These are phyloP conservation scores for Linnemannia elongata DNA, from an alignment of 192 early-diverging fungal genomes.

Conservation along the genomic window DNA sequence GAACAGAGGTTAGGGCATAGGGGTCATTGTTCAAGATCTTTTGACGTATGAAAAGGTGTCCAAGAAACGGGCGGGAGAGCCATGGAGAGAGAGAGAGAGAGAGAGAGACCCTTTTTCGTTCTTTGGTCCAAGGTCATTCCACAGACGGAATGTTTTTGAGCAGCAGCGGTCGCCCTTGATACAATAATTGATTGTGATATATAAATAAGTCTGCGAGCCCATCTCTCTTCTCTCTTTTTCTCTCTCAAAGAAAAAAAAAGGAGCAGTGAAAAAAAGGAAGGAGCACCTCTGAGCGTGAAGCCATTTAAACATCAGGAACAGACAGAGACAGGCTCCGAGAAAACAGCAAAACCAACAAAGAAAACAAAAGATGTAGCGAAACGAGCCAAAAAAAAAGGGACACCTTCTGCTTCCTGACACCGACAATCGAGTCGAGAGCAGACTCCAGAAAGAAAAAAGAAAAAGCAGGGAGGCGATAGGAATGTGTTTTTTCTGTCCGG, in stretches of 20 bases:
- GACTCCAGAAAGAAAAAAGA: neutral
- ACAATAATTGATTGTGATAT: constrained; percentile 12
- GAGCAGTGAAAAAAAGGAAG: constrained; percentile 8
- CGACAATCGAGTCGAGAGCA: neutral
- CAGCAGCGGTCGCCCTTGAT: neutral
- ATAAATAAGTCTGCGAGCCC: constrained; percentile 38
- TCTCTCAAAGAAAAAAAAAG: constrained; percentile 14
- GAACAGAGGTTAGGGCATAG: neutral
- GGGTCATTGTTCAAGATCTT: neutral
- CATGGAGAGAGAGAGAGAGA: neutral
- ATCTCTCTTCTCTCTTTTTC: constrained; percentile 7
- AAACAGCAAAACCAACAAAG: constrained; percentile 1
- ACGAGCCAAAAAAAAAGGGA: neutral
- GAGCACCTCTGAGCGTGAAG: neutral
- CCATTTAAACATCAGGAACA: constrained; percentile 15
- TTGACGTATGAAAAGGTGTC: neutral
- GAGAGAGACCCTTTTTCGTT: neutral
- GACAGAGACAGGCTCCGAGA: constrained; percentile 11
- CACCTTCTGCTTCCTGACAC: neutral
- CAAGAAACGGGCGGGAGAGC: neutral
- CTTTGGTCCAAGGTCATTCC: neutral
- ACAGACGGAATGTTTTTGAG: constrained; percentile 8
- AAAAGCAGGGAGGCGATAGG: neutral
- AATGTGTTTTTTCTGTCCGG: neutral
- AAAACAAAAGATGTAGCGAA: constrained; percentile 3